These are phyloP conservation scores for Forsythia suspensa DNA, from an alignment of 257 asterid species.

Conservation along the genomic window DNA sequence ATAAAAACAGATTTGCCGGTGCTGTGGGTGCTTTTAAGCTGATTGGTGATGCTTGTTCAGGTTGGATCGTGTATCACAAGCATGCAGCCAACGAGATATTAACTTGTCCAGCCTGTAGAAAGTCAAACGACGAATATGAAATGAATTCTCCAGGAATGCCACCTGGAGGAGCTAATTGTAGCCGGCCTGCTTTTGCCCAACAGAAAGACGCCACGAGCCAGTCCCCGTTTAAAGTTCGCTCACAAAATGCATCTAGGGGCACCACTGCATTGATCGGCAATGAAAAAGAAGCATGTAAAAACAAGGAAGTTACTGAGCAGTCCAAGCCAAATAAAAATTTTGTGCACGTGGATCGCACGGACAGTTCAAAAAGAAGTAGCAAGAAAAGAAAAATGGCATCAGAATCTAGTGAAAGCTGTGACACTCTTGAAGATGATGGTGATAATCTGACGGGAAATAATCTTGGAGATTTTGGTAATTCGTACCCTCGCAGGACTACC, in stretches of 20 bases:
- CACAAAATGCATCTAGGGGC: neutral
- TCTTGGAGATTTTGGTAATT: conserved; percentile 1
- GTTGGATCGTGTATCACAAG: conserved; percentile 28
- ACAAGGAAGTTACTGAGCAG: conserved; percentile 2
- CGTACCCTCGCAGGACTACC: conserved; percentile 24
- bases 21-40: conserved; percentile 58
- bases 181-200: conserved; percentile 20
- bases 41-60: conserved; percentile 51
- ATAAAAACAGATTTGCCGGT: conserved; percentile 53
- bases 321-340: neutral
- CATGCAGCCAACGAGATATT: conserved; percentile 21
- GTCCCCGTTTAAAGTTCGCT: neutral
- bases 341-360: neutral
- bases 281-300: neutral
- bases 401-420: conserved; percentile 29
- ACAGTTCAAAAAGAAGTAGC: conserved; percentile 9
- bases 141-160: conserved; percentile 14
- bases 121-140: conserved; percentile 24
- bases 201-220: conserved; percentile 15
- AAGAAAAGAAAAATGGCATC: conserved; percentile 17
- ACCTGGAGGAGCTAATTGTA: neutral
- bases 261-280: neutral
- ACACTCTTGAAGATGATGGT: neutral
- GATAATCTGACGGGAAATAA: neutral
- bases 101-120: conserved; percentile 31